These are phyloP conservation scores for Escallonia rubra DNA, from an alignment of 129 eudicot species.

Conservation along the genomic window DNA sequence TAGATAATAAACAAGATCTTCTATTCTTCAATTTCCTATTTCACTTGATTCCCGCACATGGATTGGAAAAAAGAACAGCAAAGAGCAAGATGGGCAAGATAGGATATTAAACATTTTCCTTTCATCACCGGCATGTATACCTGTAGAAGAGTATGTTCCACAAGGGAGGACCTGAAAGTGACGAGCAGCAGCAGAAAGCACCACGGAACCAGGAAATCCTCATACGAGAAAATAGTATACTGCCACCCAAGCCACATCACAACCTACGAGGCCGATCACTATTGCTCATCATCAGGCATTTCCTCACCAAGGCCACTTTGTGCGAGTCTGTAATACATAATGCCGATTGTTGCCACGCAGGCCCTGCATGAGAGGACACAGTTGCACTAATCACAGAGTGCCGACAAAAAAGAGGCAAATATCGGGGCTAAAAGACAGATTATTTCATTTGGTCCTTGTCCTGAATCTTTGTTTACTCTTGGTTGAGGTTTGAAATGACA, in stretches of 20 bases:
- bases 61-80: not conserved
- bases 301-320: constrained; percentile 77
- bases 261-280: constrained; percentile 18
- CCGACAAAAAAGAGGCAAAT: not conserved
- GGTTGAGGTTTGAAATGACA: not conserved
- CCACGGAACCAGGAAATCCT: not conserved
- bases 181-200: not conserved
- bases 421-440: not conserved
- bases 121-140: not conserved
- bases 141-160: not conserved
- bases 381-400: not conserved
- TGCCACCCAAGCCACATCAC: constrained; percentile 6
- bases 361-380: constrained; percentile 56
- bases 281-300: constrained; percentile 48
- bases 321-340: constrained; percentile 86
- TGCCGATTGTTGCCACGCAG: constrained; percentile 98
- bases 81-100: not conserved
- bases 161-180: not conserved
- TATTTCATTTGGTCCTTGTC: not conserved
- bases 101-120: not conserved
- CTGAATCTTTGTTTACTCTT: not conserved
- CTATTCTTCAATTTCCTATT: not conserved
- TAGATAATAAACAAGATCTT: not conserved
- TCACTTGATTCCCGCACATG: not conserved
- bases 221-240: not conserved